Conservation (phyloP, 1,284 basidiomycete genomes). For the Ustilago hordei region DNA sequence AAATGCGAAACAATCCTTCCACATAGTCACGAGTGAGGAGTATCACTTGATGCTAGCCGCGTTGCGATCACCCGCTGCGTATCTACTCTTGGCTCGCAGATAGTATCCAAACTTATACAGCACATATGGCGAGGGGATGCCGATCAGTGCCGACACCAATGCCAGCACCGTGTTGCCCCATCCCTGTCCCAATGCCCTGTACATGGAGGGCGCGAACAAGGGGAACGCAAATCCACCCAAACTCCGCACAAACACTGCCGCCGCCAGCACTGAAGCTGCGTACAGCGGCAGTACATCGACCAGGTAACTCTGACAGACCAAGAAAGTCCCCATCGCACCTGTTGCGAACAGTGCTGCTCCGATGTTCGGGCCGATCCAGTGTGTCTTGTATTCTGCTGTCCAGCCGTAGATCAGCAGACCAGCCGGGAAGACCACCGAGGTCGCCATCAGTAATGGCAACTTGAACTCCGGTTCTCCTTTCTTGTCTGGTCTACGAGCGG, state of each 20-base stretch:
- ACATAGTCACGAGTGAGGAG: too few species aligned
- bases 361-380: slow-evolving; percentile 78
- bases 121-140: slow-evolving; percentile 64
- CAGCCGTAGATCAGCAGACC: slow-evolving; percentile 79
- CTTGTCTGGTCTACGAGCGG: slow-evolving; percentile 73
- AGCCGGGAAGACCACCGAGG: slow-evolving; percentile 73
- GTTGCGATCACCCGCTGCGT: slow-evolving; percentile 40
- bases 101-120: slow-evolving; percentile 54
- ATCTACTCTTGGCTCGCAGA: slow-evolving; percentile 55
- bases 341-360: slow-evolving; percentile 42
- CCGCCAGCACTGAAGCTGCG: slow-evolving; percentile 66
- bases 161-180: slow-evolving; percentile 68
- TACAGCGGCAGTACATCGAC: slow-evolving; percentile 65
- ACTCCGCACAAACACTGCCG: slow-evolving; percentile 61
- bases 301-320: slow-evolving; percentile 57
- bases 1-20: too few species aligned
- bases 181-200: slow-evolving; percentile 61
- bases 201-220: slow-evolving; percentile 63
- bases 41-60: slow-evolving; percentile 27
- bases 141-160: slow-evolving; percentile 55
- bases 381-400: slow-evolving; percentile 74
- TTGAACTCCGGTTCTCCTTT: slow-evolving; percentile 72
- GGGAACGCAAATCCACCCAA: slow-evolving; percentile 67
- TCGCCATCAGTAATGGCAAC: slow-evolving; percentile 75
- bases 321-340: slow-evolving; percentile 50